Conservation (phyloP, 2,329 filamentous ascomycete species). For the Colletotrichum tanaceti region DNA sequence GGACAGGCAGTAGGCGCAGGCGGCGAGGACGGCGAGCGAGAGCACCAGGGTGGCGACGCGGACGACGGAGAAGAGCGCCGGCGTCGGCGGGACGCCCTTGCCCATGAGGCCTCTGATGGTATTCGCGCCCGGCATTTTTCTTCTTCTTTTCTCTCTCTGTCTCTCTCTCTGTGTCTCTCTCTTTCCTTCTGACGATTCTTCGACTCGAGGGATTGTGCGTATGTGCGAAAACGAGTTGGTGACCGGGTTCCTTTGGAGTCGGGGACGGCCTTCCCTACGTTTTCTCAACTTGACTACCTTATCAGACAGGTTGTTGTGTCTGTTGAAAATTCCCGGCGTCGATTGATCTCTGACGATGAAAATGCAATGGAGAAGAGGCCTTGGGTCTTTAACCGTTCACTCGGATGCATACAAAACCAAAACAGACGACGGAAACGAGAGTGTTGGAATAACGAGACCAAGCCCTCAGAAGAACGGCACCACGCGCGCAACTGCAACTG, state of each 20-base stretch:
- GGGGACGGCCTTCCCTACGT: no score
- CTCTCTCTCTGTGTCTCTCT: no score
- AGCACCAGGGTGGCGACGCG: constrained; percentile 54
- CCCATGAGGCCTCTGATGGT: constrained; percentile 49
- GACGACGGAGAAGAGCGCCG: constrained; percentile 53
- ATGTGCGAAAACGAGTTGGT: background rate
- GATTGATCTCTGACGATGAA: no score
- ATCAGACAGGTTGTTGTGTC: background rate
- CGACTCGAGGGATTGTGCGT: background rate
- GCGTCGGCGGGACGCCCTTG: constrained; percentile 52
- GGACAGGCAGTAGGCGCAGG: constrained; percentile 55
- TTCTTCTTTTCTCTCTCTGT: background rate
- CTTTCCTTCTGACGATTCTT: background rate
- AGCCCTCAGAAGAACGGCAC: background rate
- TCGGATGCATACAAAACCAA: no score
- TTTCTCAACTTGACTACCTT: background rate
- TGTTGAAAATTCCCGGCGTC: no score
- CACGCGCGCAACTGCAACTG: background rate
- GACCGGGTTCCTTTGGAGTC: background rate
- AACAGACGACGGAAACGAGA: background rate
- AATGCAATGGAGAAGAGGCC: no score
- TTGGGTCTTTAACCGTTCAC: no score
- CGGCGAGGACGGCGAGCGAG: constrained; percentile 53
- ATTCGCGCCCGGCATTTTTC: constrained; percentile 16
- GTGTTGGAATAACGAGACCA: background rate